phyloP scores from a whole-genome alignment of 2,329 filamentous ascomycete genomes.

The Fusarium mangiferae region DNA sequence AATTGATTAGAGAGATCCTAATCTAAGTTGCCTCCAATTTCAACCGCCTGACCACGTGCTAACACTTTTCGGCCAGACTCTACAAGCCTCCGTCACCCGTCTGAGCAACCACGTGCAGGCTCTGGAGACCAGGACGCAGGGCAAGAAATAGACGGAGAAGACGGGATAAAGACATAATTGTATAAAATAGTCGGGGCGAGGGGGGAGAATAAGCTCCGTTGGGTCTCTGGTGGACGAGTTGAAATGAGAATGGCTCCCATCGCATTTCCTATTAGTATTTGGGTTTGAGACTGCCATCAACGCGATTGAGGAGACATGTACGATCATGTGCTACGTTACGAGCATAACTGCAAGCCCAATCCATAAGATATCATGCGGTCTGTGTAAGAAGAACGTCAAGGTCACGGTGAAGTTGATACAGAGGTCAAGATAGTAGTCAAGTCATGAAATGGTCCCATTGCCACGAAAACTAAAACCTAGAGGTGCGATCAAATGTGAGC shows the following conservation, averaged over 20 bases:
- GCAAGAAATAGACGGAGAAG: slow-evolving; percentile 72
- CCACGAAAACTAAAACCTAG: slow-evolving; percentile 43
- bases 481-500: slow-evolving; percentile 38
- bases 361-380: neutral
- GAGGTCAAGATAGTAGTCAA: slow-evolving; percentile 24
- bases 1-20: neutral
- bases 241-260: slow-evolving; percentile 22
- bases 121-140: slow-evolving; percentile 82
- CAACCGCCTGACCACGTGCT: neutral
- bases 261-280: slow-evolving; percentile 7
- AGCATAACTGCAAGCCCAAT: slow-evolving; percentile 23
- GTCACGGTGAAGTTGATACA: neutral
- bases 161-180: slow-evolving; percentile 17
- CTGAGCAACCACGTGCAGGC: slow-evolving; percentile 85
- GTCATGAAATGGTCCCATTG: slow-evolving; percentile 42
- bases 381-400: neutral
- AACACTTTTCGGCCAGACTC: slow-evolving; percentile 64
- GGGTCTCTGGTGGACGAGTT: slow-evolving; percentile 5
- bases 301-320: slow-evolving; percentile 12
- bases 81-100: slow-evolving; percentile 87
- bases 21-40: neutral
- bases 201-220: slow-evolving; percentile 1
- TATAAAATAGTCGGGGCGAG: slow-evolving; percentile 30
- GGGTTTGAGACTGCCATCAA: slow-evolving; percentile 4
- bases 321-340: slow-evolving; percentile 22